phyloP scores from a whole-genome alignment of 495 filamentous ascomycete genomes.

The Astrothelium subdiscretum region DNA sequence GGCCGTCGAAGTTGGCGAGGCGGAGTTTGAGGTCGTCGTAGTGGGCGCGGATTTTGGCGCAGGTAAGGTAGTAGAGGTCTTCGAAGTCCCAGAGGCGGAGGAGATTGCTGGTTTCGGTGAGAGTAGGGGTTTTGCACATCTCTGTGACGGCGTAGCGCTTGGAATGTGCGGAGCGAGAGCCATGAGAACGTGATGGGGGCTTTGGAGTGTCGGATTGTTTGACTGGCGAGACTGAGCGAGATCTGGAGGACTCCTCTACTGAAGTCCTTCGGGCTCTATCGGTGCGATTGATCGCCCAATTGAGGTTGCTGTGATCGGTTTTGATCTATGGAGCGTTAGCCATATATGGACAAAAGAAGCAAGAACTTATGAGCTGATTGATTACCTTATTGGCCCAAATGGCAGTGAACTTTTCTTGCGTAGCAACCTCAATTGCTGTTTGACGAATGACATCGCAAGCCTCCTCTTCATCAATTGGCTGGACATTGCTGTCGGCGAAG shows the following conservation, averaged over 20 bases:
- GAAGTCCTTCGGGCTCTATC: background rate
- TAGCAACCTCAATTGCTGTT: background rate
- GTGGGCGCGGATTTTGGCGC: background rate
- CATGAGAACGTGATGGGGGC: background rate
- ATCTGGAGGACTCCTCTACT: background rate
- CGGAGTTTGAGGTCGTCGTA: background rate
- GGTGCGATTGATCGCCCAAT: background rate
- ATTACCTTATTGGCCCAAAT: background rate
- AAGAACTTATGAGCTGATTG: background rate
- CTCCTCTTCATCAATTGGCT: background rate
- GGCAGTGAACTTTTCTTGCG: background rate
- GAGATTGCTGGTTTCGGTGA: background rate
- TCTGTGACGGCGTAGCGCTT: background rate
- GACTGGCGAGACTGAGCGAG: background rate
- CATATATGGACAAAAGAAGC: background rate
- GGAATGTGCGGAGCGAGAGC: background rate
- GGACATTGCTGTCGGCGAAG: background rate
- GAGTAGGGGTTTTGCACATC: background rate
- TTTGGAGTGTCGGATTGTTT: background rate
- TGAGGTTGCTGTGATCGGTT: background rate
- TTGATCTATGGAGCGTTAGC: background rate
- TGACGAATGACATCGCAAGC: background rate
- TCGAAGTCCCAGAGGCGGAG: conserved; percentile 1
- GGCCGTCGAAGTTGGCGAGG: background rate
- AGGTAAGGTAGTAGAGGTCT: conserved; percentile 4